Percentiles rank a stretch among this genome's conserved stretches.
Conservation (phyloP, 257 asterid species). For the Misopates orontium region DNA sequence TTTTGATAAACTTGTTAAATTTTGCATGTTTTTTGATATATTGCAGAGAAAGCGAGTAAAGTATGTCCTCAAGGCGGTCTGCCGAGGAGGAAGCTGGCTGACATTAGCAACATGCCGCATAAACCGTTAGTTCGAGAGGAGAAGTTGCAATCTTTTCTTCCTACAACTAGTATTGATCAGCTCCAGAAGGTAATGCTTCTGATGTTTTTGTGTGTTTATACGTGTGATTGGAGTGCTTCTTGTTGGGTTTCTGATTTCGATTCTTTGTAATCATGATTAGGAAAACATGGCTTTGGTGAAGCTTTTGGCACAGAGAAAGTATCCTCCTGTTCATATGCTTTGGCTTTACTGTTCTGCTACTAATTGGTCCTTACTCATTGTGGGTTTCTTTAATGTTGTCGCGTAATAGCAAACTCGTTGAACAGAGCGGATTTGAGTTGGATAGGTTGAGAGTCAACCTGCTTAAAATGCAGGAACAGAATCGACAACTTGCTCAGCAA, state of each 20-base stretch:
- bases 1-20: background rate
- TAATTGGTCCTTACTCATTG: background rate
- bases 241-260: conserved; percentile 13
- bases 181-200: conserved; percentile 47
- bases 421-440: conserved; percentile 60
- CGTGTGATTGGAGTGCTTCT: conserved; percentile 16
- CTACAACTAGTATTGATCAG: conserved; percentile 41
- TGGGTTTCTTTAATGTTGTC: conserved; percentile 37
- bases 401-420: conserved; percentile 55
- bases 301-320: conserved; percentile 71
- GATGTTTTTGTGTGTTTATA: background rate
- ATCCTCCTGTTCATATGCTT: conserved; percentile 41
- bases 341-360: conserved; percentile 11
- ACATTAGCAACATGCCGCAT: conserved; percentile 66
- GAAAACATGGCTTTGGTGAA: conserved; percentile 55
- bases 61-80: conserved; percentile 33
- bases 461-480: conserved; percentile 68
- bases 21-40: conserved; percentile 15
- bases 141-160: conserved; percentile 35
- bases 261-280: conserved; percentile 37
- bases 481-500: conserved; percentile 57
- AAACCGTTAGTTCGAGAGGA: conserved; percentile 35
- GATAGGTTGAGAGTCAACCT: conserved; percentile 52
- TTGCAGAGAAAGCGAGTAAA: conserved; percentile 29
- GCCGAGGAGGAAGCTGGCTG: conserved; percentile 57